Evolutionary conservation across 805 yeast genomes (phyloP).

Genomic region (Tetrapisispora nanseiensis): DNA sequence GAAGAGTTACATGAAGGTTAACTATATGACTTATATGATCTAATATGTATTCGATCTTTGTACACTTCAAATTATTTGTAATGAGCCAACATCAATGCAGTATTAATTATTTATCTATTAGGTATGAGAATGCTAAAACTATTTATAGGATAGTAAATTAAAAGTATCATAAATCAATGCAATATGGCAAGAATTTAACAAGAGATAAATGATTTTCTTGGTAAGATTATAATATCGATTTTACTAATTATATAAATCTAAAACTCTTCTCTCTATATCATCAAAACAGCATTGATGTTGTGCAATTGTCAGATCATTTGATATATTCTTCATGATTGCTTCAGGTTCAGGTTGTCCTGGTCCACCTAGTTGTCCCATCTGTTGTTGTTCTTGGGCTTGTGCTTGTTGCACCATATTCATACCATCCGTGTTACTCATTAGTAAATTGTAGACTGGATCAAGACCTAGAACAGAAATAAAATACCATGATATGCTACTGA

Average conservation of each 20-base stretch:
- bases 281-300: slow-evolving; percentile 47
- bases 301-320: slow-evolving; percentile 62
- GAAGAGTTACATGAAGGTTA: too few relatives aligned
- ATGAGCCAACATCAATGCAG: too few relatives aligned
- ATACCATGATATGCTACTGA: slow-evolving; percentile 91
- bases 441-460: slow-evolving; percentile 62
- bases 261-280: slow-evolving; percentile 52
- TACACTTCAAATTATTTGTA: too few relatives aligned
- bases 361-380: slow-evolving; percentile 24
- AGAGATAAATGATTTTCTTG: too few relatives aligned
- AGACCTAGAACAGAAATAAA: slow-evolving; percentile 81
- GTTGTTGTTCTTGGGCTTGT: slow-evolving; percentile 23
- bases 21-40: too few relatives aligned
- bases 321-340: slow-evolving; percentile 55
- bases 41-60: too few relatives aligned
- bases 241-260: slow-evolving; percentile 5
- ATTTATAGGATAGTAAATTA: too few relatives aligned
- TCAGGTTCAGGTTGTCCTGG: slow-evolving; percentile 57
- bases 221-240: too few relatives aligned
- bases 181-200: too few relatives aligned
- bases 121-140: too few relatives aligned
- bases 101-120: too few relatives aligned
- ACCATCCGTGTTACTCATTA: slow-evolving; percentile 33
- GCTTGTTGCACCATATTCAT: slow-evolving; percentile 7
- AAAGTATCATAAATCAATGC: too few relatives aligned